Base-by-base conservation (phyloP, 148 eudicot genomes). In the Tetragonia tetragonoides region DNA sequence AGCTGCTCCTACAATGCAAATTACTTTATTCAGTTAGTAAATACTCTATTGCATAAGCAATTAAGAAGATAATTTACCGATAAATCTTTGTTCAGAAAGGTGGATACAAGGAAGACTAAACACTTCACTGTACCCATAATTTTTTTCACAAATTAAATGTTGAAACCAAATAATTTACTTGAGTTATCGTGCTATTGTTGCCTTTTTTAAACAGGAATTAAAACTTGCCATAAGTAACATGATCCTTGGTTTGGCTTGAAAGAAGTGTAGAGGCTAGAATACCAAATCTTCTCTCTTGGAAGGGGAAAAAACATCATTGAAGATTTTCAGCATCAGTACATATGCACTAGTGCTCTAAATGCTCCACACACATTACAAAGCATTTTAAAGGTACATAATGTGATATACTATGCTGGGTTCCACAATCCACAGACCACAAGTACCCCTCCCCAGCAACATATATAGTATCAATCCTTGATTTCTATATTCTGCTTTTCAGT, bases 211-310 rank as follows among this genome's bases (percentile, higher is more conserved):
- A 28, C 34, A 28, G 34, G 34, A 28, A 28, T 21, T 18, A 42
- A 70, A 65, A 89, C 97, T 90, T 88, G 83, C 98, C 99, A 86
- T 95, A 96, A 69, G 89, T 95, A 73, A 95, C 96, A 78, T 89
- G 83, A 85, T 93, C 99, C 86, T 93, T 95, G 81, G 99, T 95
- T 83, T 95, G 99, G 90, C 99, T 95, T 49, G 99, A 95, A 73
- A 95, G 87, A 77, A 95, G 97, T 44, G 97, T 84, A 44, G 90
- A 86, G 68, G 78, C 80, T 66, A 95, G 77, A 77, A 93, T 91
- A 34, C 97, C 96, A 85, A 91, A 95, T 85, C 97, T 86, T 85
- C 97, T 89, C 85, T 91, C 99, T 97, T 94, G 93, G 75, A 76
- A 74, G 78, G 65, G 63, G 65, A 62, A 57, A 68, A 42, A 54